Evolutionary conservation across 78 protist species (phyloP).

Genomic region (Dictyostelium discoideum): DNA sequence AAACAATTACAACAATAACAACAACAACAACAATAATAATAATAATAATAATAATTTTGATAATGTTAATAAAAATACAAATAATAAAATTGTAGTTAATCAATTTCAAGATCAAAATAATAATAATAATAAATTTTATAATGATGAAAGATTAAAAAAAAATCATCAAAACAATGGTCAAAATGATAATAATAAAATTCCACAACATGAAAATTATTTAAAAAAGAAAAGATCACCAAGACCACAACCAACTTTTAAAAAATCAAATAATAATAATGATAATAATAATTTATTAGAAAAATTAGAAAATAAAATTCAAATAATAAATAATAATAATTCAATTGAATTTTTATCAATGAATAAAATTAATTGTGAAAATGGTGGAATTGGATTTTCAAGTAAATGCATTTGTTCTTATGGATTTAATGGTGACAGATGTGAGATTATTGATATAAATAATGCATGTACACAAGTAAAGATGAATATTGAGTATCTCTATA

Average conservation of each 20-base stretch:
- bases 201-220: constrained; percentile 20
- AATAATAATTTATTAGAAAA: neutral
- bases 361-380: constrained; percentile 15
- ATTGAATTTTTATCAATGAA: neutral
- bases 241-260: neutral
- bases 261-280: neutral
- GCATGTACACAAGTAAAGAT: neutral
- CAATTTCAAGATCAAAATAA: no score
- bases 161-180: neutral
- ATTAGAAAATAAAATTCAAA: neutral
- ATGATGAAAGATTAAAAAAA: neutral
- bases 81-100: neutral
- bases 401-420: constrained; percentile 36
- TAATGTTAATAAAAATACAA: neutral
- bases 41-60: no score
- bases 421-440: constrained; percentile 7
- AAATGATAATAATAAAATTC: neutral
- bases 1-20: no score
- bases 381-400: neutral
- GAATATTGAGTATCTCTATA: neutral
- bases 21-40: no score
- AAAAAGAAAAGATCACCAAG: constrained; percentile 14
- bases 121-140: neutral
- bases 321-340: neutral
- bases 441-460: neutral